Conservation (phyloP, 495 filamentous ascomycete genomes). For the Penicillium lividum region DNA sequence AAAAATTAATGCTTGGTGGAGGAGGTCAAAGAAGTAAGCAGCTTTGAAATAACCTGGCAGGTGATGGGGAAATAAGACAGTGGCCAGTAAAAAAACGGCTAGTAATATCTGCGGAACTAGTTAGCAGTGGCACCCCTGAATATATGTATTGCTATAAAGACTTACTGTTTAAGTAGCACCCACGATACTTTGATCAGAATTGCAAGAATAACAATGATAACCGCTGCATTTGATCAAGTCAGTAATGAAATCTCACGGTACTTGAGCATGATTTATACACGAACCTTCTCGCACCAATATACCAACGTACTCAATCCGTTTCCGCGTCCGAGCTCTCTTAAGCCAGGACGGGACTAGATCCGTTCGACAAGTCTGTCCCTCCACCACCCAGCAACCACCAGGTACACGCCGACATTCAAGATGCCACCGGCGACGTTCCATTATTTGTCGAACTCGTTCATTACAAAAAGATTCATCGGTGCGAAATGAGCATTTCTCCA, state of each 20-base stretch:
- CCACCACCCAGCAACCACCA: slow-evolving; percentile 39
- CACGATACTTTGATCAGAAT: background rate
- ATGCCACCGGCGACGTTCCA: slow-evolving; percentile 46
- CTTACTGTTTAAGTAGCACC: background rate
- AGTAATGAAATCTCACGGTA: background rate
- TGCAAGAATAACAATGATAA: background rate
- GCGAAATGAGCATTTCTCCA: slow-evolving; percentile 50
- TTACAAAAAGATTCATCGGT: slow-evolving; percentile 50
- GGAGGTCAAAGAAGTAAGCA: too few relatives aligned
- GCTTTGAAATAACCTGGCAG: too few relatives aligned
- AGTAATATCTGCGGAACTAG: too few relatives aligned
- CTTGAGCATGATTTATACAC: slow-evolving; percentile 8
- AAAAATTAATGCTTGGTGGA: too few relatives aligned
- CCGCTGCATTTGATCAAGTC: background rate
- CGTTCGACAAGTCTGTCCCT: slow-evolving; percentile 38
- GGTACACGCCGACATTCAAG: slow-evolving; percentile 34
- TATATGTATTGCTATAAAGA: background rate
- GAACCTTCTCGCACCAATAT: slow-evolving; percentile 34
- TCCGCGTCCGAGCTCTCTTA: slow-evolving; percentile 23
- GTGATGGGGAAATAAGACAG: too few relatives aligned
- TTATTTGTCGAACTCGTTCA: slow-evolving; percentile 39
- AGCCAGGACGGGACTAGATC: slow-evolving; percentile 38
- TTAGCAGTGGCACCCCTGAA: background rate
- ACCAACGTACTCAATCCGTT: slow-evolving; percentile 11
- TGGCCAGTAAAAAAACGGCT: too few relatives aligned